phyloP scores from a whole-genome alignment of 2,329 filamentous ascomycete species.

The Talaromyces funiculosus region DNA sequence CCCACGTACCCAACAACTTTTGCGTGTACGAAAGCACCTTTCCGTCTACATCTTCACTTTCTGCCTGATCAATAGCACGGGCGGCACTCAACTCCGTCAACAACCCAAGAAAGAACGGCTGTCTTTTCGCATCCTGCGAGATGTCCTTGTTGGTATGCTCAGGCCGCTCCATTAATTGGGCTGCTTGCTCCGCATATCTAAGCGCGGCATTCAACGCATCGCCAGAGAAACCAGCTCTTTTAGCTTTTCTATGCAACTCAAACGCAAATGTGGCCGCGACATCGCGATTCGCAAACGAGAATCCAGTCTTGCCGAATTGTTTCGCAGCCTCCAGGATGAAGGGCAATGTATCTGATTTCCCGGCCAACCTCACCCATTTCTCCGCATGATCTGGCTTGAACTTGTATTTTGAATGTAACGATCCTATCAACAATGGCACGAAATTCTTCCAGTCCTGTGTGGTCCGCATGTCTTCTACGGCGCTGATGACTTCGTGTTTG shows the following conservation, averaged over 20 bases:
- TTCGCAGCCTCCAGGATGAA: conserved; percentile 34
- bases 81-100: conserved; percentile 43
- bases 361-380: conserved; percentile 35
- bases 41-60: conserved; percentile 35
- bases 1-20: conserved; percentile 33
- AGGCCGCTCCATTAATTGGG: conserved; percentile 31
- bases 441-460: conserved; percentile 39
- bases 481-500: conserved; percentile 26
- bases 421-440: conserved; percentile 35
- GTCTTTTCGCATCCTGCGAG: conserved; percentile 31
- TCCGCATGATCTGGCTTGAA: conserved; percentile 24
- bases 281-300: conserved; percentile 26
- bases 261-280: conserved; percentile 18
- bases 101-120: conserved; percentile 39
- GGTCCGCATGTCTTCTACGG: conserved; percentile 33
- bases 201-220: conserved; percentile 25
- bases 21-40: conserved; percentile 37
- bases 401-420: conserved; percentile 26
- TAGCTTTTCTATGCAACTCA: conserved; percentile 32
- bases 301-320: conserved; percentile 30
- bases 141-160: conserved; percentile 24
- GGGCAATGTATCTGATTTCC: conserved; percentile 29
- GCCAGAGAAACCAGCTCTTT: conserved; percentile 30
- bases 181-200: conserved; percentile 30
- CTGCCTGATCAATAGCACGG: conserved; percentile 32